These are phyloP conservation scores for Trifolium dubium DNA, from an alignment of 306 rosid genomes.

Conservation along the genomic window DNA sequence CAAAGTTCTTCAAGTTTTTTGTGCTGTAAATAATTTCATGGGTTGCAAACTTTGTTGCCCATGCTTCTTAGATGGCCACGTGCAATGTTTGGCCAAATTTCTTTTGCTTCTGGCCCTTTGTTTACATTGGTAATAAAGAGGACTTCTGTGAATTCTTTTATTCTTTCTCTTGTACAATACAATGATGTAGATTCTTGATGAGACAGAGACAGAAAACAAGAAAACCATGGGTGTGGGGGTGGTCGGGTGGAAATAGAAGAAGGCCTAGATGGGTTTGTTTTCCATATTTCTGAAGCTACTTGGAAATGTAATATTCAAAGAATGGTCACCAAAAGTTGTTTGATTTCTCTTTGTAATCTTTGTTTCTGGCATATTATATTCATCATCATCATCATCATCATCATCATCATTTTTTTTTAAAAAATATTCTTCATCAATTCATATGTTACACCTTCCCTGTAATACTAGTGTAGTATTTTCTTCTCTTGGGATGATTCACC, in stretches of 20 bases:
- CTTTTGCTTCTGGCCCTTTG: slow-evolving; percentile 29
- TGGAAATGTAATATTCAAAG: slow-evolving; percentile 9
- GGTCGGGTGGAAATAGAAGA: neutral
- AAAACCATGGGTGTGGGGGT: neutral
- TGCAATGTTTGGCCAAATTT: slow-evolving; percentile 18
- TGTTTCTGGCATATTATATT: slow-evolving; percentile 9
- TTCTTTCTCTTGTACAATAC: slow-evolving; percentile 6
- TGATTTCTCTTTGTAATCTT: slow-evolving; percentile 12
- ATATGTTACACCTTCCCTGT: slow-evolving; percentile 6
- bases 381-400: neutral
- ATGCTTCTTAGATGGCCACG: slow-evolving; percentile 13
- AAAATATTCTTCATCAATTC: neutral
- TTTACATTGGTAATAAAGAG: slow-evolving; percentile 14
- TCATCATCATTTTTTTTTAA: neutral
- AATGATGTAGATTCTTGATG: slow-evolving; percentile 14
- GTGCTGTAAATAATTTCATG: slow-evolving; percentile 33
- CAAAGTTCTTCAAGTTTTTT: slow-evolving; percentile 9
- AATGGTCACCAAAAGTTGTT: slow-evolving; percentile 10
- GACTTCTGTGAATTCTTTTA: neutral
- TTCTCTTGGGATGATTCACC: neutral
- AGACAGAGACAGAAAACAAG: neutral
- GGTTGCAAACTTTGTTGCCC: slow-evolving; percentile 17
- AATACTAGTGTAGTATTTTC: neutral
- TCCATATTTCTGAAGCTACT: slow-evolving; percentile 21
- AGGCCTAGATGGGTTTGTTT: slow-evolving; percentile 13